Evolutionary conservation across 2,329 filamentous ascomycete species (phyloP), one percentile per base, ranked within the genome.

Genomic region (Cordyceps pruinosa): DNA sequence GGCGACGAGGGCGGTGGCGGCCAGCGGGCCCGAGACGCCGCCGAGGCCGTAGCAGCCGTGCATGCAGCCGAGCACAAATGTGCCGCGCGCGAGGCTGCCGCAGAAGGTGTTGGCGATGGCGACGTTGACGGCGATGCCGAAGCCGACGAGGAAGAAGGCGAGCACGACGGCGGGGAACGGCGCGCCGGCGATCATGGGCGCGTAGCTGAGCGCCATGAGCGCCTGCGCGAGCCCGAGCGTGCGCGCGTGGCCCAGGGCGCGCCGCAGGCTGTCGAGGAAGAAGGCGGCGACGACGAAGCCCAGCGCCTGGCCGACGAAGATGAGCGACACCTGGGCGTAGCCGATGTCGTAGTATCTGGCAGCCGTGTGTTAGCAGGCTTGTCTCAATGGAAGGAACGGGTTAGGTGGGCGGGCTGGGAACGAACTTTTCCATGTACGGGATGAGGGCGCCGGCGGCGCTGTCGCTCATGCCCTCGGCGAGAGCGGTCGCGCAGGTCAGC

Each of bases 301-400:
- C 5, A 86, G 62, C 0, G 90, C 89, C 63, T 89, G 89, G 45
- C 86, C 82, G 30, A 94, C 81, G 73, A 94, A 95, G 65, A 95
- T 89, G 37, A 93, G 75, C 2, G 90, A 93, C 3, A 94, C 88
- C 9, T 90, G 72, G 2, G 85, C 87, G 68, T 94, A 93, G 42
- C 86, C 86, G 57, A 94, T 89, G 58, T 77, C 63, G 66, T 93
- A 95, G 64, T 88, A 70, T 45, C 79, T 83, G 46, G 8, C 15
- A 8, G 30, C 25, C 10, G 5, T 19, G 3, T 17, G 42, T 47
- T 48, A 41, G 39, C n/a, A n/a, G 5, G 30, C 30, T 12, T 12
- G 30, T 32, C 30, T 12, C 6, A 6, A 6, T 15, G 39, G 12
- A 25, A 4, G 6, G 12, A n/a, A n/a, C n/a, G n/a, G n/a, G n/a